These are phyloP conservation scores for Penicillium argentinense DNA, from an alignment of 495 filamentous ascomycete genomes.

Conservation along the genomic window DNA sequence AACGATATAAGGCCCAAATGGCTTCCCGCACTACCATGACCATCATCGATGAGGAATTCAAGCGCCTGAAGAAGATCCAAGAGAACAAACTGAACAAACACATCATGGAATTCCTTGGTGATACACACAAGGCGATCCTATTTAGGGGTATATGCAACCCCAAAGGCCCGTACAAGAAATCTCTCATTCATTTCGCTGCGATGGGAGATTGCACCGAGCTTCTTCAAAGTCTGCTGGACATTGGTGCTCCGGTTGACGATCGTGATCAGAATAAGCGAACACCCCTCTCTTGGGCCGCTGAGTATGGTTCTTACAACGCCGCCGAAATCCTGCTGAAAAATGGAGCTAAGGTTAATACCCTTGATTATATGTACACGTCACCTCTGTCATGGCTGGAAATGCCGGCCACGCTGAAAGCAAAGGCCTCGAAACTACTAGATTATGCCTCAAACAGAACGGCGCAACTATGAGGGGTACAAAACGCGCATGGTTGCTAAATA, in stretches of 20 bases:
- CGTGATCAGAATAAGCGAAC: constrained; percentile 10
- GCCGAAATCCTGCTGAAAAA: constrained; percentile 4
- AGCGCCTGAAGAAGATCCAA: neutral
- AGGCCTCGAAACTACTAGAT: neutral
- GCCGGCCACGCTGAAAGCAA: too few relatives aligned
- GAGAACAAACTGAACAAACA: too few relatives aligned
- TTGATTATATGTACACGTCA: constrained; percentile 8
- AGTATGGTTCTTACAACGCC: constrained; percentile 2
- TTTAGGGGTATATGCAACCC: too few relatives aligned
- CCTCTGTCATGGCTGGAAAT: constrained; percentile 6
- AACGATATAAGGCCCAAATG: neutral
- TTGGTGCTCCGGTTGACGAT: too few relatives aligned
- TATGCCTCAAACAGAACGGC: neutral
- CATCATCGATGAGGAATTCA: constrained; percentile 2
- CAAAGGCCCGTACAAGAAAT: too few relatives aligned
- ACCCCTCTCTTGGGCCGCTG: constrained; percentile 9
- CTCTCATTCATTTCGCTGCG: constrained; percentile 8
- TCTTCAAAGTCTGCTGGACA: constrained; percentile 1
- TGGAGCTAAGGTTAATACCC: constrained; percentile 3
- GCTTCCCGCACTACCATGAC: neutral
- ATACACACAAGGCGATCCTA: too few relatives aligned
- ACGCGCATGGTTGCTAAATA: constrained; percentile 1
- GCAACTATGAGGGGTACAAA: neutral
- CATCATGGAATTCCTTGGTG: too few relatives aligned
- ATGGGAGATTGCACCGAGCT: constrained; percentile 11